These are phyloP conservation scores for Lactifluus rugatus DNA, from an alignment of 768 basidiomycete genomes.

Conservation along the genomic window DNA sequence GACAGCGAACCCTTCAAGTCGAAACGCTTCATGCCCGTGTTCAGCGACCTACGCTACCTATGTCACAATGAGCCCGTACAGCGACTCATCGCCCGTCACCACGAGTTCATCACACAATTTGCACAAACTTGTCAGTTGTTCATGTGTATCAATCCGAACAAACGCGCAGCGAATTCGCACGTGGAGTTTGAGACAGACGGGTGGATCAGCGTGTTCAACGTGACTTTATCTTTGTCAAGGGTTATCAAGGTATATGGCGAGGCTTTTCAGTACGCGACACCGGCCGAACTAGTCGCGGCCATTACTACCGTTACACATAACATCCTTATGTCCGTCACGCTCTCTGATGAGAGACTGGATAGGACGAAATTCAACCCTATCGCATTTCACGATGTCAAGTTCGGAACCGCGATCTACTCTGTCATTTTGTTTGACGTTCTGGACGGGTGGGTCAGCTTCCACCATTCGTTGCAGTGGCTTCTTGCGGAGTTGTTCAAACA, in stretches of 20 bases:
- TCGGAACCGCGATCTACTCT: conserved; percentile 49
- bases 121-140: conserved; percentile 78
- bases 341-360: conserved; percentile 61
- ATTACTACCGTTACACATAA: conserved; percentile 61
- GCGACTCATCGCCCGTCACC: conserved; percentile 59
- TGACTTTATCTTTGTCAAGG: conserved; percentile 81
- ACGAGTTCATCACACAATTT: conserved; percentile 60
- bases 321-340: conserved; percentile 61
- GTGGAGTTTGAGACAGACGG: conserved; percentile 96
- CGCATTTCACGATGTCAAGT: conserved; percentile 54
- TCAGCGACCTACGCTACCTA: conserved; percentile 81
- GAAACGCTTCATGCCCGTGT: conserved; percentile 93
- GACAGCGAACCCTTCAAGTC: conserved; percentile 86
- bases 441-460: conserved; percentile 82
- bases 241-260: conserved; percentile 87
- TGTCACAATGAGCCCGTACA: conserved; percentile 77
- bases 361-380: conserved; percentile 52
- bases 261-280: conserved; percentile 52
- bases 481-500: conserved; percentile 84
- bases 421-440: conserved; percentile 70
- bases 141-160: conserved; percentile 88
- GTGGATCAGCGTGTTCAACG: conserved; percentile 95
- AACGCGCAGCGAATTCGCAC: conserved; percentile 69
- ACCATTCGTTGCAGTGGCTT: conserved; percentile 87
- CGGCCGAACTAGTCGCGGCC: conserved; percentile 52